phyloP scores from a whole-genome alignment of 2,329 filamentous ascomycete species.

The Aspergillus carbonarius region DNA sequence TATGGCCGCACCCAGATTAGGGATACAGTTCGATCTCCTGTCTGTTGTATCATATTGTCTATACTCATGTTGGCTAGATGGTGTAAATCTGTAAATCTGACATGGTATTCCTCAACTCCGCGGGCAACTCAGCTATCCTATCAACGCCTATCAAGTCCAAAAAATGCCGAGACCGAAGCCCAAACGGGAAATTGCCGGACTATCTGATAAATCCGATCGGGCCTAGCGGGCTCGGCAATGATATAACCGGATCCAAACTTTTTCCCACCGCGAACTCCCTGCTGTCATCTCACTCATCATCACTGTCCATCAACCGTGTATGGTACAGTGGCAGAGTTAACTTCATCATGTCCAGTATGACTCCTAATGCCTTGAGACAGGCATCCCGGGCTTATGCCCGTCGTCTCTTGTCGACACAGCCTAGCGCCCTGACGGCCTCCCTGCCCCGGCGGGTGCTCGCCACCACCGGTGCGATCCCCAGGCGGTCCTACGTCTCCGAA shows the following conservation, averaged over 20 bases:
- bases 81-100: too few species aligned
- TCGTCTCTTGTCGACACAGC: constrained; percentile 44
- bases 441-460: constrained; percentile 41
- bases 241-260: constrained; percentile 29
- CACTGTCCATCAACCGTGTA: constrained; percentile 21
- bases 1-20: not conserved
- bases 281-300: constrained; percentile 17
- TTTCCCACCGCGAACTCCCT: constrained; percentile 20
- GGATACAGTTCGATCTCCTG: too few species aligned
- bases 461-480: constrained; percentile 30
- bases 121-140: not conserved
- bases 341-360: constrained; percentile 60
- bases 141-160: not conserved
- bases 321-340: constrained; percentile 23
- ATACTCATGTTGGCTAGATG: too few species aligned
- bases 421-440: constrained; percentile 39
- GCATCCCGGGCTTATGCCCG: constrained; percentile 62
- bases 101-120: too few species aligned
- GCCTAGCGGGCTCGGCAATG: constrained; percentile 26
- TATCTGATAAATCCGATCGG: constrained; percentile 28
- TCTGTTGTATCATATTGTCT: too few species aligned
- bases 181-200: constrained; percentile 16
- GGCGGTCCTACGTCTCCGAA: constrained; percentile 78
- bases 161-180: constrained; percentile 13
- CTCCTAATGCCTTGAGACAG: constrained; percentile 72